Evolutionary conservation across 495 filamentous ascomycete species (phyloP), one percentile per base, ranked within the genome.

Genomic region (Rusavskia elegans): DNA sequence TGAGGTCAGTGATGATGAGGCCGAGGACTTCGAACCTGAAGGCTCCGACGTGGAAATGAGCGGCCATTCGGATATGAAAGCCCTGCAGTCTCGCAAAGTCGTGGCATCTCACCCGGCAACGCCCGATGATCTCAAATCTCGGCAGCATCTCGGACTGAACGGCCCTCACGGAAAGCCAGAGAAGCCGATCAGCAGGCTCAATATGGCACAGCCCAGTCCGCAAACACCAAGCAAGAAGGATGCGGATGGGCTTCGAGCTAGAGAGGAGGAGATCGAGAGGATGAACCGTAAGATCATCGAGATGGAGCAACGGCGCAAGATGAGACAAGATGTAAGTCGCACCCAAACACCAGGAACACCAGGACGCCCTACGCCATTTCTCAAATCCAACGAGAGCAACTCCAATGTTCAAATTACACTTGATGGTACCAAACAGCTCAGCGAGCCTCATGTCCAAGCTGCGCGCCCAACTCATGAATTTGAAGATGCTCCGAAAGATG

Each of bases 231-330:
- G 61, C 32, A 57, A 52, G n/a, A 62, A 62, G 37, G 70, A 73
- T 40, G 59, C 66, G 45, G 78, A 80, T 32, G 74, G 82, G 45
- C 71, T 95, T 9, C 72, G 77, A 48, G 55, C 70, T 21, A 84
- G 82, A 59, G 76, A 85, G 51, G 71, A 77, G 54, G 76, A 82
- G 53, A 90, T 95, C 48, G 76, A 85, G 61, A 73, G 74, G 38
- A 78, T 89, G 71, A 85, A 78, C 56, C 76, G 76, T 61, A 81
- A 74, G 51, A 90, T 95, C 62, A 84, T 82, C 16, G 81, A 87
- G 59, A 73, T 81, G 36, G 85, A 93, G 63, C 75, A 83, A 32
- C 77, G 74, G 53, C 80, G 77, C 54, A 80, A 79, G 63, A 68
- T 69, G 36, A 80, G 74, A 57, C 63, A 71, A 27, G 69, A 63